Percentiles rank a stretch among this genome's conserved stretches.
Evolutionary conservation across 176 grass and related monocot species (phyloP).

Genomic region (Sorghum bicolor): DNA sequence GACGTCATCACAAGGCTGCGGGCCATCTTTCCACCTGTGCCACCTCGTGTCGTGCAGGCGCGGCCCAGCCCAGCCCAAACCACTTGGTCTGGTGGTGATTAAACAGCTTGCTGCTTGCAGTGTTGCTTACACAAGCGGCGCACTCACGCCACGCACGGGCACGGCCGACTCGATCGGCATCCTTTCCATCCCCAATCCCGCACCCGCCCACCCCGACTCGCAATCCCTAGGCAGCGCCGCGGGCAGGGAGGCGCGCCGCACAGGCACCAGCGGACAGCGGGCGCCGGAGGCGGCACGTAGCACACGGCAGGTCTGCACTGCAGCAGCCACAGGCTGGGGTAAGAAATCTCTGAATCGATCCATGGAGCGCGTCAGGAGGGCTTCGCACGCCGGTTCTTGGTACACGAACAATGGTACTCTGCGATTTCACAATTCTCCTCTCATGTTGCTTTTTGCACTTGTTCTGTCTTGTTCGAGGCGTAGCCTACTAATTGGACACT

Average conservation of each 20-base stretch:
- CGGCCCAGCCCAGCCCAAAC: neutral
- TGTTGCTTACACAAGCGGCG: neutral
- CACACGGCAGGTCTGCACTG: neutral
- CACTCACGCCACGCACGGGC: neutral
- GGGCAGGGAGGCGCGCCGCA: neutral
- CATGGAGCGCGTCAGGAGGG: slow-evolving; percentile 72
- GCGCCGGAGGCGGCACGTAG: neutral
- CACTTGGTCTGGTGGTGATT: neutral
- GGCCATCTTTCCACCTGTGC: too few species aligned
- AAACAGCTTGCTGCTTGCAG: neutral
- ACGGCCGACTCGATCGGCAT: neutral
- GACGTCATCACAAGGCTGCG: neutral
- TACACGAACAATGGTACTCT: slow-evolving; percentile 75
- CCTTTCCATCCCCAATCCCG: neutral
- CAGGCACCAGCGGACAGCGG: too few species aligned
- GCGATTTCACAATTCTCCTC: neutral
- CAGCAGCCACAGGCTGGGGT: neutral
- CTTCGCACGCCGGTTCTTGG: slow-evolving; percentile 84
- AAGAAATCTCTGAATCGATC: neutral
- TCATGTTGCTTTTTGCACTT: neutral
- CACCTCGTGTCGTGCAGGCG: too few species aligned
- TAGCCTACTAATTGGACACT: neutral
- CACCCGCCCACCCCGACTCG: neutral
- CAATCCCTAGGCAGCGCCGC: neutral
- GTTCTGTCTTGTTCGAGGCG: neutral